Conservation (phyloP, 306 rosid species). For the Styphnolobium japonicum region DNA sequence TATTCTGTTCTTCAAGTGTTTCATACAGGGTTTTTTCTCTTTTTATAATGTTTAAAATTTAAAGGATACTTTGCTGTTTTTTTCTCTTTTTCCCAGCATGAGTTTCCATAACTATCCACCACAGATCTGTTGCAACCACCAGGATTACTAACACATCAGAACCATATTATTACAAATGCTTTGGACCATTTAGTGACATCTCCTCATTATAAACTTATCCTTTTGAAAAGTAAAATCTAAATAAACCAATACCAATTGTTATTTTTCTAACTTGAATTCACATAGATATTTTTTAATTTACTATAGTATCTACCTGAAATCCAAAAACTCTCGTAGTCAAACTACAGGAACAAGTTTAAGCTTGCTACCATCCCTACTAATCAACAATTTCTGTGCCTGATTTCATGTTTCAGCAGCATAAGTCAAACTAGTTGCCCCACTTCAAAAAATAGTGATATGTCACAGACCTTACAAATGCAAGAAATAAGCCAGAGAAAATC, state of each 20-base stretch:
- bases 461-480: slow-evolving; percentile 9
- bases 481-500: background rate
- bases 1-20: no score
- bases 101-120: background rate
- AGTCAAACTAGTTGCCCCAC: slow-evolving; percentile 3
- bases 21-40: background rate
- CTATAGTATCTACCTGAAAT: background rate
- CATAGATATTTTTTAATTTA: slow-evolving; percentile 3
- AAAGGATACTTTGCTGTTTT: background rate
- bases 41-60: background rate
- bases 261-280: background rate
- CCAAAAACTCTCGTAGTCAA: background rate
- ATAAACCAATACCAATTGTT: background rate
- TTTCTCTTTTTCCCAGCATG: background rate
- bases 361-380: background rate
- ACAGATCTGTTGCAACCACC: background rate
- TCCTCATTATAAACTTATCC: background rate
- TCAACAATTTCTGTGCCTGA: background rate
- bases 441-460: slow-evolving; percentile 13
- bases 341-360: slow-evolving; percentile 2
- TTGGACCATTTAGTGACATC: background rate
- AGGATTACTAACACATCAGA: background rate
- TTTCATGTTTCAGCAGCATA: background rate
- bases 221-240: background rate
- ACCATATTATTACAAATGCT: background rate